A percentile compares a stretch with the other conserved stretches of the same genome.
Evolutionary conservation across 768 basidiomycete species (phyloP).

Genomic region (Kwoniella shandongensis): DNA sequence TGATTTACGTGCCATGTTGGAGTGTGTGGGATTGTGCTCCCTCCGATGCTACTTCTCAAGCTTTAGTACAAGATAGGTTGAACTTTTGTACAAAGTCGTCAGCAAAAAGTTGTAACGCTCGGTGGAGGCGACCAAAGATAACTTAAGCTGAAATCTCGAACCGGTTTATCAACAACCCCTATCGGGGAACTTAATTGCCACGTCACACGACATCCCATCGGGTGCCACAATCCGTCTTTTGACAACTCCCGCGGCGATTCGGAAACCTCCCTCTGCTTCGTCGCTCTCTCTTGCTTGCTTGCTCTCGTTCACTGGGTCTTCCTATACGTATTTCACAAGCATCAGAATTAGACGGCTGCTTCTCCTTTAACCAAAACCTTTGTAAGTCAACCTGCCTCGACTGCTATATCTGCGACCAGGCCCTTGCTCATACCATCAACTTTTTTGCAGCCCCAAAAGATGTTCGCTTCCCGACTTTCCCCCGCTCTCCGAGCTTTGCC

Average conservation of each 20-base stretch:
- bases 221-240: background rate
- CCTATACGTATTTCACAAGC: too few species aligned
- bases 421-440: too few species aligned
- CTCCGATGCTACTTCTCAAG: background rate
- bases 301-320: too few species aligned
- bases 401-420: background rate
- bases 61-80: background rate
- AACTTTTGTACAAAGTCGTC: too few species aligned
- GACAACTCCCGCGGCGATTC: slow-evolving; percentile 14
- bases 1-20: slow-evolving; percentile 28
- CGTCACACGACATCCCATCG: background rate
- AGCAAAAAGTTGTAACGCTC: too few species aligned
- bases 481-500: slow-evolving; percentile 39
- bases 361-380: too few species aligned
- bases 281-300: slow-evolving; percentile 5
- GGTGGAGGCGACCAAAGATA: background rate
- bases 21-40: background rate
- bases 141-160: background rate
- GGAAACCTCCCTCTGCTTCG: slow-evolving; percentile 2
- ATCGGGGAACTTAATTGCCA: background rate
- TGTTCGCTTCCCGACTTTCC: slow-evolving; percentile 37
- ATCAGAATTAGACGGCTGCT: too few species aligned
- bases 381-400: too few species aligned
- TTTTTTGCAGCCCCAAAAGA: slow-evolving; percentile 3
- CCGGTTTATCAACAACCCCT: background rate